Evolutionary conservation across 768 basidiomycete genomes (phyloP).

Genomic region (Sporobolomyces roseus): DNA sequence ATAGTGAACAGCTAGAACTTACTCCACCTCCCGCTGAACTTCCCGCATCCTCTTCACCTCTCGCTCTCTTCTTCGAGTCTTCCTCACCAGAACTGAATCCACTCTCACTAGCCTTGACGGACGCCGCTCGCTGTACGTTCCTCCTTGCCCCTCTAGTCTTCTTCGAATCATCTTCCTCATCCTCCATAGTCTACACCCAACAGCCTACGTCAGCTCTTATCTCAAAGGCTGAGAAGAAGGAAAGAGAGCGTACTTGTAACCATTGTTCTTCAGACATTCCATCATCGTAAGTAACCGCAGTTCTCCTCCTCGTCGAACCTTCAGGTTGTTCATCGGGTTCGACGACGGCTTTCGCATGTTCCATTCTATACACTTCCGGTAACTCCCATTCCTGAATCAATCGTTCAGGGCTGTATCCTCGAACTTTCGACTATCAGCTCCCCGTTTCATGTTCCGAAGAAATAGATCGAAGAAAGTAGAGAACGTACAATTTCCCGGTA

Average conservation of each 20-base stretch:
- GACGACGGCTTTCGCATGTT: constrained; percentile 59
- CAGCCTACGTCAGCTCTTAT: constrained; percentile 15
- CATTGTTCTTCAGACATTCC: constrained; percentile 91
- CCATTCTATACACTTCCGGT: constrained; percentile 75
- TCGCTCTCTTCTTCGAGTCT: constrained; percentile 28
- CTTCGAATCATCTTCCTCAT: constrained; percentile 32
- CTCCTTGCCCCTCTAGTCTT: background rate
- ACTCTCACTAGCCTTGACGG: background rate
- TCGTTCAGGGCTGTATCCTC: constrained; percentile 57
- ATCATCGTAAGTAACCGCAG: constrained; percentile 85
- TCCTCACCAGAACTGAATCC: constrained; percentile 18
- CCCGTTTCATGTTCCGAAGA: background rate
- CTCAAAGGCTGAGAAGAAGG: constrained; percentile 2
- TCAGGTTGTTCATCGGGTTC: constrained; percentile 33
- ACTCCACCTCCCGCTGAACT: constrained; percentile 61
- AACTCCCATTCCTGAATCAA: constrained; percentile 85
- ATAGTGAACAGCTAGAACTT: no score
- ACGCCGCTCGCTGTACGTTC: constrained; percentile 19
- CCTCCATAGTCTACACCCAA: constrained; percentile 29
- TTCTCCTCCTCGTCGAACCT: constrained; percentile 58
- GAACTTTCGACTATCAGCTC: background rate
- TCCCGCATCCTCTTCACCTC: constrained; percentile 63
- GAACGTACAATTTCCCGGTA: constrained; percentile 53
- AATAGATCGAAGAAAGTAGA: background rate
- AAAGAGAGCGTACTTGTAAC: constrained; percentile 61